Evolutionary conservation across 1,139 yeast species (phyloP), one percentile per base, ranked within the genome.

Genomic region (Candida anutae): DNA sequence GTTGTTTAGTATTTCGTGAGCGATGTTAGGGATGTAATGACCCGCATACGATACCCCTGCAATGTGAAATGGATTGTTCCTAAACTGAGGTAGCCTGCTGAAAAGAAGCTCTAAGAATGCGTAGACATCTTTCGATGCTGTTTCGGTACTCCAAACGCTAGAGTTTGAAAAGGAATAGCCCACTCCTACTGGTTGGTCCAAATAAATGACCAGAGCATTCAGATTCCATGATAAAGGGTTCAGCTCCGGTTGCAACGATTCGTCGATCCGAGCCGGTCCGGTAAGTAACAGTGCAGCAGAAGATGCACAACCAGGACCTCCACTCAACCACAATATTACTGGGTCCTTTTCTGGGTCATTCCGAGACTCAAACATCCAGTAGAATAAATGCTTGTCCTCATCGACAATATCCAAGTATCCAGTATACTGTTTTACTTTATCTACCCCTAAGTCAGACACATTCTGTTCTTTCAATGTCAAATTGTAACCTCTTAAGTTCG

Each of bases 1-100:
- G 13, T 74, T 74, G 48, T 76, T 75, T 38, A 80, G 55, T 37
- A 84, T 81, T 48, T 81, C 93, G 26, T 70, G 59, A 12, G 90
- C 90, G 53, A 84, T 76, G 15, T 68, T 74, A 16, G 95, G 95
- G 38, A 83, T 75, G 50, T 83, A 83, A 53, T 82, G 94, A 24
- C 94, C 95, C 21, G 85, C 94, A 46, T 83, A 84, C 9, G 90
- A 79, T 55, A 83, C 94, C 34, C 94, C 94, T 30, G 94, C 76
- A 50, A 84, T 77, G 52, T 83, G 94, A 70, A 83, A 82, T 24
- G 66, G 66, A 38, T 70, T 65, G 10, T 53, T 41, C 25, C 55
- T 38, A 46, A 74, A 77, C 38, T 77, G 65, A 11, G 83, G 80
- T 62, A 81, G 80, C 44, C 77, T 77, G 44, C 77, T 73, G 58